These are phyloP conservation scores for Tylopilus intermedius DNA, from an alignment of 768 basidiomycete species.

Conservation along the genomic window DNA sequence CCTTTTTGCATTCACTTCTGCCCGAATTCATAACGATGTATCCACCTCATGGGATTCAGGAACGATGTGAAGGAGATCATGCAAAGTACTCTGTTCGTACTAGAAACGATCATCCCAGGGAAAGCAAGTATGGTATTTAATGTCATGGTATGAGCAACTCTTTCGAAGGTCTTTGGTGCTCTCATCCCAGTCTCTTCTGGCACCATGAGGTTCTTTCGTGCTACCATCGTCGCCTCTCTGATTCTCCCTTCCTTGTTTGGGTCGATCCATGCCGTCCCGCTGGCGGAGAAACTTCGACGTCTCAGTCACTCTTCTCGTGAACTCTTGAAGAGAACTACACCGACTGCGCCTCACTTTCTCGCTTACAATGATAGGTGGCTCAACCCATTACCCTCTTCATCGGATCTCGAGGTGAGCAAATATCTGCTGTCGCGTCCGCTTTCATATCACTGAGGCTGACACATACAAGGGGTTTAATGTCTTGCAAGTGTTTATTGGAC, in stretches of 20 bases:
- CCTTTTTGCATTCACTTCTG: conserved; percentile 1
- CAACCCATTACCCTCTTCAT: conserved; percentile 6
- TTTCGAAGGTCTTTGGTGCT: not conserved
- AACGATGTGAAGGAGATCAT: no score
- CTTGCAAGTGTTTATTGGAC: conserved; percentile 20
- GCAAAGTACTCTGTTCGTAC: no score
- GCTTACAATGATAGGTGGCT: conserved; percentile 40
- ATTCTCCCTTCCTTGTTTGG: conserved; percentile 9
- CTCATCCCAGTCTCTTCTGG: not conserved
- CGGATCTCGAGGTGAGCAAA: conserved; percentile 35
- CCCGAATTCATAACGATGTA: no score
- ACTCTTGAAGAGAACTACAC: conserved; percentile 21
- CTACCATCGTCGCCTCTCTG: not conserved
- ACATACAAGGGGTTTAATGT: conserved; percentile 30
- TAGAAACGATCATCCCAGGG: no score
- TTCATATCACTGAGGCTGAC: not conserved
- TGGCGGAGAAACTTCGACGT: conserved; percentile 21
- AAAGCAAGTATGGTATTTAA: conserved; percentile 17
- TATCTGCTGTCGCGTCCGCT: not conserved
- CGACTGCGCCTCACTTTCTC: conserved; percentile 47
- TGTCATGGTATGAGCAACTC: not conserved
- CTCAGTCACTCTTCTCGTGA: conserved; percentile 22
- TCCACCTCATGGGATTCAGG: no score
- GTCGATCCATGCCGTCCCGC: conserved; percentile 11
- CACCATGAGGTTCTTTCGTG: conserved; percentile 15